A percentile compares a stretch with the other conserved stretches of the same genome.
Conservation (phyloP, 257 asterid species). For the Gynochthodes officinalis region DNA sequence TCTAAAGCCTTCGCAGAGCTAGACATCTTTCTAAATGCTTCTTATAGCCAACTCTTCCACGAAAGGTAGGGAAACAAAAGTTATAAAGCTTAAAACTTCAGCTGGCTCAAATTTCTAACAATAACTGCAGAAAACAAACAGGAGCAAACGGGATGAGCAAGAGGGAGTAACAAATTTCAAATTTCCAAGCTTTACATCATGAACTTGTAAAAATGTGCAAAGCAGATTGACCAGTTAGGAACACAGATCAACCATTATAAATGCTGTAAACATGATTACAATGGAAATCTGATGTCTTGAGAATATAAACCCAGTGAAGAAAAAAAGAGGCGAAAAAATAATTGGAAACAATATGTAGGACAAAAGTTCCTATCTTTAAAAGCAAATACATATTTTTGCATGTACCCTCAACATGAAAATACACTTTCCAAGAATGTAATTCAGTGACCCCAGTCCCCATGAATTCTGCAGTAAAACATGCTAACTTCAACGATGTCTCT, state of each 20-base stretch:
- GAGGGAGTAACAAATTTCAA: background rate
- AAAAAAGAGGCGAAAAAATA: background rate
- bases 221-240: background rate
- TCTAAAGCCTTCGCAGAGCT: constrained; percentile 63
- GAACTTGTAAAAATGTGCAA: background rate
- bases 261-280: background rate
- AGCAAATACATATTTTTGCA: background rate
- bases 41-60: constrained; percentile 15
- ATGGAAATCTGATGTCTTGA: background rate
- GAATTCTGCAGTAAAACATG: background rate
- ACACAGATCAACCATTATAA: background rate
- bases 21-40: constrained; percentile 51
- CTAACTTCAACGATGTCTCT: background rate
- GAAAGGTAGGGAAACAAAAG: constrained; percentile 20
- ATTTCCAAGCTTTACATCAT: background rate
- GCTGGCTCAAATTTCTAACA: constrained; percentile 18
- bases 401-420: background rate
- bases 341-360: background rate
- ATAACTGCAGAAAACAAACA: constrained; percentile 26
- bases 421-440: background rate
- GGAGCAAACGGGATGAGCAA: constrained; percentile 14
- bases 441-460: background rate
- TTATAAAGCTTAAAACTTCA: constrained; percentile 26
- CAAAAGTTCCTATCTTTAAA: background rate
- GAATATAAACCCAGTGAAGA: background rate